Base-by-base conservation (phyloP, 331 rosid genomes). In the Telfairia occidentalis region DNA sequence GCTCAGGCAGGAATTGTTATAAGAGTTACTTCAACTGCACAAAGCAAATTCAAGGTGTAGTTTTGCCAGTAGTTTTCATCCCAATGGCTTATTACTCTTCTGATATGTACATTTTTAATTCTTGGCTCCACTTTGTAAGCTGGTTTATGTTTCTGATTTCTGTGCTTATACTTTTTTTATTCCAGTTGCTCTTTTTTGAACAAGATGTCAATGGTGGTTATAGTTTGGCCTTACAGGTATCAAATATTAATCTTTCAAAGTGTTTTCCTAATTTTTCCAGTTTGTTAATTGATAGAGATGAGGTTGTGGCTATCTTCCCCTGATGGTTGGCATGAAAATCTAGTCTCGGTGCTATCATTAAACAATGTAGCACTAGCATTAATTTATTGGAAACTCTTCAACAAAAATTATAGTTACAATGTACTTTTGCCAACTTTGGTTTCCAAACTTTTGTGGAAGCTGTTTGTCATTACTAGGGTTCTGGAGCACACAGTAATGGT, bases 221-320 rank as follows among this genome's bases (percentile, higher is more conserved):
- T 76, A 92, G 94, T 79, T 83, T 95, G 82, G 99, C 97, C 42
- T 82, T 95, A 76, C 99, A 95, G 99, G 99, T 95, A 89, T 78
- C 23, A 1, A 60, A 65, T 59, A 10, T 71, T 67, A 12, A 74
- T 52, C 38, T 61, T 32, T 34, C 24, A 34, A 59, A 61, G n/a
- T 37, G 46, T 37, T 42, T 82, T 64, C 50, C 54, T 28, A 26
- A 45, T 26, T 70, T 45, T 43, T 34, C 37, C 10, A 1, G 45
- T 40, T 15, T 45, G 32, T 70, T 45, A 1, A 70, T 70, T 15
- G 40, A 5, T 69, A 26, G 1, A 26, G 37, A 16, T 46, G 40
- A 70, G 46, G 53, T 18, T 26, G 58, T 26, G 13, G 54, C 38
- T 67, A 65, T 43, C 35, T 66, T 23, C 24, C 35, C 53, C 9